These are phyloP conservation scores for Ascochyta lentis DNA, from an alignment of 2,329 filamentous ascomycete genomes.

Conservation along the genomic window DNA sequence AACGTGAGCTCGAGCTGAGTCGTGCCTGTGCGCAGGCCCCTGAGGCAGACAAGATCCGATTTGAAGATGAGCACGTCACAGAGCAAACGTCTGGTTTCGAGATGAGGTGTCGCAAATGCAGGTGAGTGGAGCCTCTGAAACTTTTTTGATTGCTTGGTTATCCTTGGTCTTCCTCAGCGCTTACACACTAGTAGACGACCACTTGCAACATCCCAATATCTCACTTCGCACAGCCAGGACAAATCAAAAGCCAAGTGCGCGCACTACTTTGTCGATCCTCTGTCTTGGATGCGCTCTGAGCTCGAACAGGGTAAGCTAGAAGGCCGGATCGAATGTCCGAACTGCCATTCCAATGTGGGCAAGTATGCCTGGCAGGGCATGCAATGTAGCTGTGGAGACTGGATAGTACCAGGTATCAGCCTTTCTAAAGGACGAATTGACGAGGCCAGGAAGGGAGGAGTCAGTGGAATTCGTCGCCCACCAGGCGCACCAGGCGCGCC, in stretches of 20 bases:
- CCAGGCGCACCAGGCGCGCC: constrained; percentile 29
- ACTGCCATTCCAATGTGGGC: constrained; percentile 83
- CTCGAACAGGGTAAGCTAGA: constrained; percentile 84
- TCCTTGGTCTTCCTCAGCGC: constrained; percentile 27
- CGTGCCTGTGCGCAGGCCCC: constrained; percentile 80
- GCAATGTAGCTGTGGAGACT: constrained; percentile 86
- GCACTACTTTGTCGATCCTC: constrained; percentile 88
- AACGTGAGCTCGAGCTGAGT: constrained; percentile 69
- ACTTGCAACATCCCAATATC: constrained; percentile 70
- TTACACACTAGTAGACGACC: constrained; percentile 56
- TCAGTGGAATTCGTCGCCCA: constrained; percentile 42
- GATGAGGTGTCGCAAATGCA: constrained; percentile 90
- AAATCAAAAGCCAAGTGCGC: constrained; percentile 62
- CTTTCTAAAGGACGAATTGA: constrained; percentile 84
- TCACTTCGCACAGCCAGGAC: constrained; percentile 66
- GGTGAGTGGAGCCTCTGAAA: constrained; percentile 56
- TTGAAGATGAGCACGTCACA: constrained; percentile 71
- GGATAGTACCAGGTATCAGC: constrained; percentile 90
- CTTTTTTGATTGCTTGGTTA: constrained; percentile 14
- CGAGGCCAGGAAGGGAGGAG: constrained; percentile 57
- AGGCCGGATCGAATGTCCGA: constrained; percentile 84
- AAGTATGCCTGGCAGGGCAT: constrained; percentile 97
- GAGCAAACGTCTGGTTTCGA: constrained; percentile 59
- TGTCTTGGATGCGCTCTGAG: constrained; percentile 91
- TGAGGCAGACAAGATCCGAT: constrained; percentile 75